Percentiles rank a stretch among this genome's conserved stretches.
Evolutionary conservation across 2,329 filamentous ascomycete genomes (phyloP).

Genomic region (Penicillium sp.): DNA sequence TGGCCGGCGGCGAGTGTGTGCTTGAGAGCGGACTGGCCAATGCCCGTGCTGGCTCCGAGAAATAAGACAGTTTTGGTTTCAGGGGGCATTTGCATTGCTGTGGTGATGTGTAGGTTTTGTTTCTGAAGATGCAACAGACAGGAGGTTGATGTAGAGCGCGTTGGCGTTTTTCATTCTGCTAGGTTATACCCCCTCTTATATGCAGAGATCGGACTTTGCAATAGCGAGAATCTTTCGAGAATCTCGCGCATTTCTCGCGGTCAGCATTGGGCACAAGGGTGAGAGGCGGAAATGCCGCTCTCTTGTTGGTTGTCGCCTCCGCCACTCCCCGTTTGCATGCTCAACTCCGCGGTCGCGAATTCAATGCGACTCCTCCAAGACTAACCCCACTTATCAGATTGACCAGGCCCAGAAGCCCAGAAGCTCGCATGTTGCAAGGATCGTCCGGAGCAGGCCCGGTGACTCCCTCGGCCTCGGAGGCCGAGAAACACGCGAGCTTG

Average conservation of each 20-base stretch:
- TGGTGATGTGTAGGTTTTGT: background rate
- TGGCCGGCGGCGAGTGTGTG: constrained; percentile 48
- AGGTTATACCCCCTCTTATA: background rate
- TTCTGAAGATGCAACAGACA: background rate
- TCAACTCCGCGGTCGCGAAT: background rate
- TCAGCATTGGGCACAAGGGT: background rate
- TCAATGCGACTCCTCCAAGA: too few relatives aligned
- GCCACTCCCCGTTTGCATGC: background rate
- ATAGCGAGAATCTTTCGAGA: background rate
- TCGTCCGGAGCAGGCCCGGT: background rate
- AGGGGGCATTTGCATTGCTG: constrained; percentile 7
- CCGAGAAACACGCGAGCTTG: constrained; percentile 14
- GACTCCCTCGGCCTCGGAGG: constrained; percentile 11
- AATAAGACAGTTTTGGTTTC: constrained; percentile 44
- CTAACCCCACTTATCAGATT: too few relatives aligned
- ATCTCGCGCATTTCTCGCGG: constrained; percentile 6
- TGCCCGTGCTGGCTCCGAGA: constrained; percentile 56
- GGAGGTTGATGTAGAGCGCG: too few relatives aligned
- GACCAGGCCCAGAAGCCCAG: background rate
- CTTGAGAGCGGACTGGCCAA: constrained; percentile 46
- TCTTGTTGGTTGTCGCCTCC: constrained; percentile 1
- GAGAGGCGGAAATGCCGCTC: background rate
- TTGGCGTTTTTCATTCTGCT: background rate
- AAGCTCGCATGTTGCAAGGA: background rate
- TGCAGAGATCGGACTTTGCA: background rate